Evolutionary conservation across 2,329 filamentous ascomycete genomes (phyloP).

Genomic region (Thelonectria blattea): DNA sequence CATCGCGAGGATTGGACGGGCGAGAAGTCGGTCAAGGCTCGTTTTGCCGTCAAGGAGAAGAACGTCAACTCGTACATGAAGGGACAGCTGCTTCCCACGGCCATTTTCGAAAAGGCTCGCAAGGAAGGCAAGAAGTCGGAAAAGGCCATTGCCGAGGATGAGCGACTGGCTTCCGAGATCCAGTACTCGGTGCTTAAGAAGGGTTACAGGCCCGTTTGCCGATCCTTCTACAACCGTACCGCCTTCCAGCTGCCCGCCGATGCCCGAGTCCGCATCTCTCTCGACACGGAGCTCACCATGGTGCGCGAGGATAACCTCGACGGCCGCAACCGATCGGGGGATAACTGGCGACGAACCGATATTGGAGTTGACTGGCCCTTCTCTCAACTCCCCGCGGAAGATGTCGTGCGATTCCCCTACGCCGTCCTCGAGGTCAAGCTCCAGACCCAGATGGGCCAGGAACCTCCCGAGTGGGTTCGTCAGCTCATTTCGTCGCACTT

Average conservation of each 20-base stretch:
- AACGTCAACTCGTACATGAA: constrained; percentile 90
- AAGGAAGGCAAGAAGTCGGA: constrained; percentile 94
- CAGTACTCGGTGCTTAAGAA: constrained; percentile 92
- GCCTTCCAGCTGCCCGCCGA: constrained; percentile 97
- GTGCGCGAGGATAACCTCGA: constrained; percentile 93
- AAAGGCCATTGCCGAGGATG: constrained; percentile 89
- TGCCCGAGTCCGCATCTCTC: constrained; percentile 91
- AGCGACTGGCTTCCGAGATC: constrained; percentile 87
- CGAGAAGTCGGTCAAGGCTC: constrained; percentile 97
- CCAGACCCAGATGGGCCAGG: constrained; percentile 93
- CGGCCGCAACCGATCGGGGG: constrained; percentile 73
- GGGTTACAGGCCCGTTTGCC: constrained; percentile 85
- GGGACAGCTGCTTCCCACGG: constrained; percentile 82
- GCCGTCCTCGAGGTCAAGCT: constrained; percentile 97
- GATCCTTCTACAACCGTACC: constrained; percentile 97
- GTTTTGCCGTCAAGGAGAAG: constrained; percentile 96
- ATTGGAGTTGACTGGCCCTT: constrained; percentile 98
- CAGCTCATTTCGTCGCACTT: constrained; percentile 92
- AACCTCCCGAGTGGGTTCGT: constrained; percentile 95
- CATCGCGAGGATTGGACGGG: constrained; percentile 99
- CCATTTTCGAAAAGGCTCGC: constrained; percentile 95
- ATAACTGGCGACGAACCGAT: constrained; percentile 96
- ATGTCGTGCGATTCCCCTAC: constrained; percentile 92
- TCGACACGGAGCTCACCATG: constrained; percentile 97
- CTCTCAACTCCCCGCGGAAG: constrained; percentile 81